A percentile compares a stretch with the other conserved stretches of the same genome.
Evolutionary conservation across 257 asterid species (phyloP).

Genomic region (Dorcoceras hygrometricum): DNA sequence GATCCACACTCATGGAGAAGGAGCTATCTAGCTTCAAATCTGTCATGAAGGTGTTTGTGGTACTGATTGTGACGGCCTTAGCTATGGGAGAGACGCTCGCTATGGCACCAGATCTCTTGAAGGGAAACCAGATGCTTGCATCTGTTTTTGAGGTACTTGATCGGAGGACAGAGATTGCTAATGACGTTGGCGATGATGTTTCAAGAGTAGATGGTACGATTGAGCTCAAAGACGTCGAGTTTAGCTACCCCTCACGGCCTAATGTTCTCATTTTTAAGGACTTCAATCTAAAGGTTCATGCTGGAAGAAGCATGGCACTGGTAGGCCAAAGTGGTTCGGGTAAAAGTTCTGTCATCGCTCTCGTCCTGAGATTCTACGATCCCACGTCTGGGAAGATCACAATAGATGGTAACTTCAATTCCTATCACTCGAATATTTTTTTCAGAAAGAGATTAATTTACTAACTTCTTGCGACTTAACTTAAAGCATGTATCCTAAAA

Average conservation of each 20-base stretch:
- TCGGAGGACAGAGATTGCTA: constrained; percentile 61
- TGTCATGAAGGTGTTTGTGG: constrained; percentile 90
- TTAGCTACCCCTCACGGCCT: constrained; percentile 91
- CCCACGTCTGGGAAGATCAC: constrained; percentile 73
- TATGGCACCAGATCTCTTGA: constrained; percentile 96
- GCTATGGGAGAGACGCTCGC: constrained; percentile 98
- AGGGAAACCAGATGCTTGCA: constrained; percentile 86
- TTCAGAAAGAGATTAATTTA: not conserved
- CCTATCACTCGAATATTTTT: not conserved
- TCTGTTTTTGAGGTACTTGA: constrained; percentile 86
- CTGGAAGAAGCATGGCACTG: constrained; percentile 85
- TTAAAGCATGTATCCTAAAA: not conserved
- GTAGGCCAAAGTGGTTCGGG: constrained; percentile 99
- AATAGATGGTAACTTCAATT: constrained; percentile 65
- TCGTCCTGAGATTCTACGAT: constrained; percentile 83
- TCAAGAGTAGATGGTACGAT: constrained; percentile 59
- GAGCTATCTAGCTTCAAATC: constrained; percentile 80
- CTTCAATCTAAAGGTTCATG: constrained; percentile 67
- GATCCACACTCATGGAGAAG: constrained; percentile 81
- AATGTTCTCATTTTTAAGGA: constrained; percentile 74
- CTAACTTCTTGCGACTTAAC: not conserved
- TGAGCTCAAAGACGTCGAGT: constrained; percentile 78
- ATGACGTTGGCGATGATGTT: constrained; percentile 79
- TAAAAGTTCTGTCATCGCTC: constrained; percentile 90
- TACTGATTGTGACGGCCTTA: constrained; percentile 80